Conservation (phyloP, 2,329 filamentous ascomycete genomes). For the Fusarium sp. region DNA sequence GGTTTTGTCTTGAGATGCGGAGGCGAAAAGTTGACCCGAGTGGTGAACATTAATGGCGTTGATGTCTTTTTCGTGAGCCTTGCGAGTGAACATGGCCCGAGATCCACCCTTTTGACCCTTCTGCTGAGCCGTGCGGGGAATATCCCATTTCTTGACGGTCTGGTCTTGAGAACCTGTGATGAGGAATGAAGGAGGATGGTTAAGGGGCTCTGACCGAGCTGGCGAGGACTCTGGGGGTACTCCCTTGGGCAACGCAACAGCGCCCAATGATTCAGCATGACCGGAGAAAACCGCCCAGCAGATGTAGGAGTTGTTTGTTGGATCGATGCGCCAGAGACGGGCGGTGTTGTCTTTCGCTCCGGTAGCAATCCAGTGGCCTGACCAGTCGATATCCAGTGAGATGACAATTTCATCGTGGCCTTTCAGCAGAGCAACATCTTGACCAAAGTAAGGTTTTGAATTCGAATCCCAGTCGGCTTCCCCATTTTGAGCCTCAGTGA, state of each 20-base stretch:
- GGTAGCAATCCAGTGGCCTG: constrained; percentile 94
- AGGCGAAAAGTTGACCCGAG: constrained; percentile 83
- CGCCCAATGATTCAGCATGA: constrained; percentile 92
- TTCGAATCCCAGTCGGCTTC: constrained; percentile 35
- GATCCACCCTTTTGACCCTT: constrained; percentile 60
- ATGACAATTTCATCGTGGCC: constrained; percentile 97
- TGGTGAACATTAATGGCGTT: constrained; percentile 89
- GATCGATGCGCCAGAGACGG: constrained; percentile 87
- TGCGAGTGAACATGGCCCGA: constrained; percentile 83
- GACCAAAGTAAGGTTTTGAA: constrained; percentile 77
- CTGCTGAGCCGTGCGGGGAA: constrained; percentile 64
- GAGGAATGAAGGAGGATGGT: constrained; percentile 83
- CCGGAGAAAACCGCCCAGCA: constrained; percentile 87
- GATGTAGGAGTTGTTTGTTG: constrained; percentile 75
- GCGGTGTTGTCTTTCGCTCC: constrained; percentile 98
- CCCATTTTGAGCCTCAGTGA: constrained; percentile 54
- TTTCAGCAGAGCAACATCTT: constrained; percentile 84
- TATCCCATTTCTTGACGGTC: constrained; percentile 94
- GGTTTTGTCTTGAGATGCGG: constrained; percentile 94
- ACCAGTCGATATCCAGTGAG: constrained; percentile 94
- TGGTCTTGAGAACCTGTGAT: constrained; percentile 95
- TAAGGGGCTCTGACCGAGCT: constrained; percentile 76
- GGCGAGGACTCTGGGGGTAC: constrained; percentile 73
- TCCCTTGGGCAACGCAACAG: constrained; percentile 81
- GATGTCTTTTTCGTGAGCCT: constrained; percentile 98